Evolutionary conservation across 768 basidiomycete species (phyloP).

Genomic region (Leccinum sublutescens): DNA sequence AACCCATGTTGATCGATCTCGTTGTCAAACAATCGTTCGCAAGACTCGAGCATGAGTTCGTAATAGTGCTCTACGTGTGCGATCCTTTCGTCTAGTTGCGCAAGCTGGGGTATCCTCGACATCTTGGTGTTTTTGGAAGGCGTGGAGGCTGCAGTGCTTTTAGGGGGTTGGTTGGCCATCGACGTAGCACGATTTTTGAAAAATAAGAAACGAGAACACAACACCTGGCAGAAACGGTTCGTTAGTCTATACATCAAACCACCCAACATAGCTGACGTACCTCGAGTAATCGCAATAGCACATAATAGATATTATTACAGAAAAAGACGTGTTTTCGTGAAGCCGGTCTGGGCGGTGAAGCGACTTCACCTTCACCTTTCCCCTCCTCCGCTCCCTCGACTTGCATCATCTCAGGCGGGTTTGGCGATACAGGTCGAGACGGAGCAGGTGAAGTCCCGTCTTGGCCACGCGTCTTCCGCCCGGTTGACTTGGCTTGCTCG

Average conservation of each 20-base stretch:
- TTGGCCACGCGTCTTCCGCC: constrained; percentile 54
- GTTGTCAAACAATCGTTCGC: constrained; percentile 89
- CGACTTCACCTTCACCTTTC: constrained; percentile 12
- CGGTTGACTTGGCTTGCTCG: constrained; percentile 74
- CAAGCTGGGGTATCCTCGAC: constrained; percentile 26
- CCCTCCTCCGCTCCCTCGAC: constrained; percentile 32
- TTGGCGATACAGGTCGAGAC: constrained; percentile 66
- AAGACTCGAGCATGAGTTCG: constrained; percentile 77
- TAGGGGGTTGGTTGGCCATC: constrained; percentile 32
- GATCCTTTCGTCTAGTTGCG: constrained; percentile 34
- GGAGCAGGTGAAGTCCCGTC: constrained; percentile 52
- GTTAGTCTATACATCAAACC: constrained; percentile 1
- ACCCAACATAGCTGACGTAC: constrained; percentile 42
- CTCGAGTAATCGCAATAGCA: constrained; percentile 81
- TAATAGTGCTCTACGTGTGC: constrained; percentile 70
- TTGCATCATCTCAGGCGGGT: constrained; percentile 43
- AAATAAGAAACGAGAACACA: constrained; percentile 76
- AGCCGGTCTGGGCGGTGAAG: constrained; percentile 28
- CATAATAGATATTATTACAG: constrained; percentile 87
- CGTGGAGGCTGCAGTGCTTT: constrained; percentile 5
- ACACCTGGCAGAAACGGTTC: constrained; percentile 47
- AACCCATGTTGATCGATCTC: constrained; percentile 85
- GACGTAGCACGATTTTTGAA: constrained; percentile 73
- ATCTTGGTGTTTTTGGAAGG: constrained; percentile 30
- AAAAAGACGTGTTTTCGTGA: constrained; percentile 69